Evolutionary conservation across 257 asterid genomes (phyloP), one percentile per base, ranked within the genome.

Genomic region (Solanum megistacrolobum): DNA sequence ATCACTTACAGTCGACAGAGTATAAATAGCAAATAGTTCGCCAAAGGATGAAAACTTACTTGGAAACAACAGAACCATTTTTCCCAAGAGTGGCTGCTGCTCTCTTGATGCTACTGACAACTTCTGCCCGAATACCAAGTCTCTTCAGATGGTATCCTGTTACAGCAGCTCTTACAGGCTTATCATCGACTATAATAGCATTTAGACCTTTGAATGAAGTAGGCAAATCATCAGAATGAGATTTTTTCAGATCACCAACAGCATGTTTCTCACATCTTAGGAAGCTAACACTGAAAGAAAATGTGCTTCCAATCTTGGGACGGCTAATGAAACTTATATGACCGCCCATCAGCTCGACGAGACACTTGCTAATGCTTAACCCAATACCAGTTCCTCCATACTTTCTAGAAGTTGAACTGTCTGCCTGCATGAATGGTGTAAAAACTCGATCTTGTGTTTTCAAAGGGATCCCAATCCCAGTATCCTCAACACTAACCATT

Each of bases 351-450:
- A 95, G 94, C 93, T 92, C 98, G 5, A 96, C 99, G 20, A 96
- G 94, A 87, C 98, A 94, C 92, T 95, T 93, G 78, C 99, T 94
- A 82, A 96, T 96, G 92, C 98, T 96, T 90, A 96, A 88, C 48
- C 99, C 99, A 35, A 96, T 94, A 58, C 99, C 99, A 1, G 99
- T 96, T 83, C 99, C 99, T 82, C 99, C 99, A 34, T 95, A 96
- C 75, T 93, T 89, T 71, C 99, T 90, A 60, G 99, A 96, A 35
- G 98, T 96, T 39, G 99, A 95, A 88, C 99, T 96, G 90, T 96
- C 99, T 8, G 99, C 99, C 91, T 96, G 99, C 99, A 96, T 96
- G 87, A 96, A 96, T 4, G 98, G 99, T 0, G 97, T 94, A 91
- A 96, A 96, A 36, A 96, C 96, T 60, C 93, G 94, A 43, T 93